Evolutionary conservation across 345 rosid genomes (phyloP), one percentile per base, ranked within the genome.

Genomic region (Melaleuca quinquenervia): DNA sequence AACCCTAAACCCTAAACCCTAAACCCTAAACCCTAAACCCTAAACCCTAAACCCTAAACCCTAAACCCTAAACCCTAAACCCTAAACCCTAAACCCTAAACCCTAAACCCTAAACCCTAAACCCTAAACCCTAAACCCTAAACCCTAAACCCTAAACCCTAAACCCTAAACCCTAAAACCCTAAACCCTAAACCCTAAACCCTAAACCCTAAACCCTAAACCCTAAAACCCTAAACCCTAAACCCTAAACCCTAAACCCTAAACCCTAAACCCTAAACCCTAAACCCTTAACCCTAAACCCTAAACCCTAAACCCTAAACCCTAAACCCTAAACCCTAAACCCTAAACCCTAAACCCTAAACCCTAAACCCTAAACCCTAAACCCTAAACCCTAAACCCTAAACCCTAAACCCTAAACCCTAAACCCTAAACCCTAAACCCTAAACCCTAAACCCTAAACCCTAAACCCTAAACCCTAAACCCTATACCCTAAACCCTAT

Each of bases 21-120:
- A 44, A 44, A 84, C 56, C 75, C 85, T 75, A 44, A 44, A 84
- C 75, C 85, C 85, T 45, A 55, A 84, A 58, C 75, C 85, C 85
- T 56, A 84, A 84, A 58, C 85, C 85, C 85, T 58, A 84, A 84
- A 58, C 85, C 85, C 85, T 58, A 84, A 84, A 58, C 75, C 85
- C 85, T 26, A 55, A 84, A 58, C 85, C 78, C 85, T 44, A 54
- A 84, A 58, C 64, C 85, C 85, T 44, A 27, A 84, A 58, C 64
- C 85, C 85, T 44, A 27, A 84, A 58, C 64, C 85, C 50, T 8
- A 52, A 84, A 53, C 60, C 85, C 74, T n/a, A 84, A 55, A 44
- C 85, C 52, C 16, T 50, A 84, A 41, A 55, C 85, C 52, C 85
- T 9, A 36, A 84, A 44, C 51, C 85, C 78, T 20, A 55, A 84